These are phyloP conservation scores for Mycena belliarum DNA, from an alignment of 768 basidiomycete species.

Conservation along the genomic window DNA sequence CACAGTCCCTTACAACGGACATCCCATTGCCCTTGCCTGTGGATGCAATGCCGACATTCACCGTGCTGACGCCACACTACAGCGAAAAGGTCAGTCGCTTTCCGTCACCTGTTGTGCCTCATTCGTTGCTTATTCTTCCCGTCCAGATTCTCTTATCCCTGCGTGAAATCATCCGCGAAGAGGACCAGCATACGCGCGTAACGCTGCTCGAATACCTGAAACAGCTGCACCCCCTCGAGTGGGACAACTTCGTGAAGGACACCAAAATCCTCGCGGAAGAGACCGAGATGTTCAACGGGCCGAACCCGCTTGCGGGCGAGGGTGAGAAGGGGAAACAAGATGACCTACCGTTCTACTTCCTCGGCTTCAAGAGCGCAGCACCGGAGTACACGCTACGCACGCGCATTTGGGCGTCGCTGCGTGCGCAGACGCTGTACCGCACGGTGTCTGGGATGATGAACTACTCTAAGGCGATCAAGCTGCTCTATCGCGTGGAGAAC, in stretches of 20 bases:
- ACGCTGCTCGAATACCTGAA: conserved; percentile 98
- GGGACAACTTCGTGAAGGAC: conserved; percentile 99
- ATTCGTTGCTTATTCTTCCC: conserved; percentile 12
- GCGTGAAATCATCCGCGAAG: conserved; percentile 97
- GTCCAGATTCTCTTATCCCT: conserved; percentile 87
- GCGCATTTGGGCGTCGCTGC: conserved; percentile 98
- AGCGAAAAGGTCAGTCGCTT: conserved; percentile 84
- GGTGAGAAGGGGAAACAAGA: conserved; percentile 88
- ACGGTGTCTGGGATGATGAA: conserved; percentile 99
- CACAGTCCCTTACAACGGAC: conserved; percentile 94
- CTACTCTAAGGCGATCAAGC: conserved; percentile 98
- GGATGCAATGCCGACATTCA: conserved; percentile 99
- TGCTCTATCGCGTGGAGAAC: conserved; percentile 99
- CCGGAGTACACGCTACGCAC: conserved; percentile 98
- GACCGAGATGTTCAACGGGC: conserved; percentile 80
- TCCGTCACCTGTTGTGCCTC: background rate
- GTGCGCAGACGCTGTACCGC: conserved; percentile 97
- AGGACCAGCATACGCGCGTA: conserved; percentile 95
- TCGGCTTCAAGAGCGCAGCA: conserved; percentile 98
- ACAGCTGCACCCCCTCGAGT: conserved; percentile 96
- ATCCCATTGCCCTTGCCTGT: conserved; percentile 93
- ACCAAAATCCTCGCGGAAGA: conserved; percentile 99
- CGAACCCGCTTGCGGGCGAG: conserved; percentile 60
- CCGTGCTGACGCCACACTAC: conserved; percentile 97
- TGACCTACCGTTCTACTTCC: conserved; percentile 96